Percentiles rank a stretch among this genome's conserved stretches.
Evolutionary conservation across 805 yeast species (phyloP).

Genomic region (Starmerella powellii): DNA sequence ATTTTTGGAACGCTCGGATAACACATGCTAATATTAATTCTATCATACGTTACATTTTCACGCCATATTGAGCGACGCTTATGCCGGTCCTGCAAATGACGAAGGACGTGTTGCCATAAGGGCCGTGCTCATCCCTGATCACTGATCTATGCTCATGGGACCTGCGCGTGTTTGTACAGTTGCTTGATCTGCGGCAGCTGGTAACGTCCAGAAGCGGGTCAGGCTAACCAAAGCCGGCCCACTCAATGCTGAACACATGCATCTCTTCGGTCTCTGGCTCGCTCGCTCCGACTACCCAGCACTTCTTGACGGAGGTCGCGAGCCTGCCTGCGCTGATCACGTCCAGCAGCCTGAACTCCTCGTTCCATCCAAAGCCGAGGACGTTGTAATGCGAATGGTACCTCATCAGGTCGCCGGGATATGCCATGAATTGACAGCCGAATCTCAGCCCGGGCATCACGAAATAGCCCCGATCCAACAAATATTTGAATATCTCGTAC

Average conservation of each 20-base stretch:
- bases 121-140: no score
- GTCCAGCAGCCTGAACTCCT: constrained; percentile 44
- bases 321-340: constrained; percentile 77
- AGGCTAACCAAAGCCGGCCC: constrained; percentile 99
- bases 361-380: constrained; percentile 38
- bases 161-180: no score
- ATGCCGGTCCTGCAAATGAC: no score
- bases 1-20: constrained; percentile 11
- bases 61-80: neutral
- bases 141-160: no score
- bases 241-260: constrained; percentile 59
- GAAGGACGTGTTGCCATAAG: no score
- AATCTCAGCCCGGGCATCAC: constrained; percentile 79
- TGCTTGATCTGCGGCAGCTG: no score
- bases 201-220: no score
- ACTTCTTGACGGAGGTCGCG: constrained; percentile 84
- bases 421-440: constrained; percentile 80
- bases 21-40: neutral
- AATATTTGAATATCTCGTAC: constrained; percentile 32
- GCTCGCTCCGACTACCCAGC: constrained; percentile 45
- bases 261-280: constrained; percentile 25
- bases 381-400: constrained; percentile 81
- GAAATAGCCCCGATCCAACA: constrained; percentile 39
- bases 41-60: neutral
- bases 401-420: constrained; percentile 88